A percentile compares a stretch with the other conserved stretches of the same genome.
Conservation (phyloP, 345 rosid species). For the Melaleuca alternifolia region DNA sequence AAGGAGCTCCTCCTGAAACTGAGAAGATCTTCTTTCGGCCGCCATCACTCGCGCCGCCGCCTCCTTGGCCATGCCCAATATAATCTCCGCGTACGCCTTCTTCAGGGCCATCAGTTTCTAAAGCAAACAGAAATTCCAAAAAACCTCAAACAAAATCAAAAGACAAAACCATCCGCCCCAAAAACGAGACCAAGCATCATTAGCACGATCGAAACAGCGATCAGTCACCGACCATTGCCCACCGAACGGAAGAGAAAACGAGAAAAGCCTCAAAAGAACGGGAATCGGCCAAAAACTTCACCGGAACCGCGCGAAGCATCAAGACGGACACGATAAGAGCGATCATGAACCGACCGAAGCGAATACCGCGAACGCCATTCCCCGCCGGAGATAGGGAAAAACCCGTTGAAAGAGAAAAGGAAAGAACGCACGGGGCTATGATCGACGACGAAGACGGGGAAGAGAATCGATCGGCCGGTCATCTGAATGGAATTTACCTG, state of each 20-base stretch:
- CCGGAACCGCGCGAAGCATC: not conserved
- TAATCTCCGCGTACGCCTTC: conserved; percentile 92
- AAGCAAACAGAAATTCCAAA: conserved; percentile 6
- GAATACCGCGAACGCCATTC: not conserved
- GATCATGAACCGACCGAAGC: not conserved
- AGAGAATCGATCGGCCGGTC: not conserved
- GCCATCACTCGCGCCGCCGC: conserved; percentile 82
- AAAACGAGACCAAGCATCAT: conserved; percentile 2
- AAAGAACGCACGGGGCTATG: not conserved
- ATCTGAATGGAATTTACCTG: not conserved
- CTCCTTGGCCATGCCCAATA: conserved; percentile 81
- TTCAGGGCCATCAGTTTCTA: conserved; percentile 81
- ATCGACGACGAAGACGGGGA: not conserved
- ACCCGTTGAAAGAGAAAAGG: not conserved
- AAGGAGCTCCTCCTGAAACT: conserved; percentile 57
- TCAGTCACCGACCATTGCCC: not conserved
- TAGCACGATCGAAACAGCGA: not conserved
- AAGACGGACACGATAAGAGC: not conserved
- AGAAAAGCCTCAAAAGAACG: not conserved
- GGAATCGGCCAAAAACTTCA: not conserved
- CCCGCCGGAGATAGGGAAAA: not conserved
- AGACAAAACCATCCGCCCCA: not conserved
- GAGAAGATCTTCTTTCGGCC: conserved; percentile 69
- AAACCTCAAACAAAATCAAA: conserved; percentile 7
- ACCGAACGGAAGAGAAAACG: not conserved